Evolutionary conservation across 768 basidiomycete species (phyloP).

Genomic region (Neoboletus brunneissimus): DNA sequence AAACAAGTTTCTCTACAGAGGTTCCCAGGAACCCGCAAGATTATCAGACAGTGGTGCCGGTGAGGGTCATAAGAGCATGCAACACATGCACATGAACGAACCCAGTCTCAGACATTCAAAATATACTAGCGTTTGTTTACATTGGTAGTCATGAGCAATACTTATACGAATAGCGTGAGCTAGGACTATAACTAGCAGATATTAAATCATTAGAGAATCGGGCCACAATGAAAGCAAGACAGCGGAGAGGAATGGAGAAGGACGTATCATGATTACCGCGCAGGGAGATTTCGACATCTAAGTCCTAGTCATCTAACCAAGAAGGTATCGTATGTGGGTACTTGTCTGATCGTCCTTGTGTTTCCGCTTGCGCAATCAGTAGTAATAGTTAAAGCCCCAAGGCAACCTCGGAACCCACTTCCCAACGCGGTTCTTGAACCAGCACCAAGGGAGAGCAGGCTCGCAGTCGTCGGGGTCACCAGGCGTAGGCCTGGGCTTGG

Average conservation of each 20-base stretch:
- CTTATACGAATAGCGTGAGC: no score
- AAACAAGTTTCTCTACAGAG: constrained; percentile 64
- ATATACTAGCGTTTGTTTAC: no score
- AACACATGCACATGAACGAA: no score
- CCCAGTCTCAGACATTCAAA: no score
- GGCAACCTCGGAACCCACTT: constrained; percentile 18
- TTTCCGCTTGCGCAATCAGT: constrained; percentile 5
- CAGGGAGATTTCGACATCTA: constrained; percentile 5
- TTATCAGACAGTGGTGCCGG: constrained; percentile 5
- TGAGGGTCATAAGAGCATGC: background rate
- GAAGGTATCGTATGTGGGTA: no score
- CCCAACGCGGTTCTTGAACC: constrained; percentile 3
- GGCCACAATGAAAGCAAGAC: constrained; percentile 7
- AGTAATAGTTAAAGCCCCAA: constrained; percentile 13
- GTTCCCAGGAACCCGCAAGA: constrained; percentile 63
- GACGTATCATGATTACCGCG: background rate
- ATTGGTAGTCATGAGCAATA: no score
- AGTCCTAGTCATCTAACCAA: no score
- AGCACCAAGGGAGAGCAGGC: constrained; percentile 14
- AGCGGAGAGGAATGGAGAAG: background rate
- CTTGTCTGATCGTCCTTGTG: no score
- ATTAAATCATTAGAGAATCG: constrained; percentile 12
- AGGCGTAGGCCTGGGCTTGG: constrained; percentile 20
- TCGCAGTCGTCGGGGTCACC: constrained; percentile 30
- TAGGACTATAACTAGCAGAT: background rate